Evolutionary conservation across 768 basidiomycete species (phyloP).

Genomic region (Amanita polypyramis): DNA sequence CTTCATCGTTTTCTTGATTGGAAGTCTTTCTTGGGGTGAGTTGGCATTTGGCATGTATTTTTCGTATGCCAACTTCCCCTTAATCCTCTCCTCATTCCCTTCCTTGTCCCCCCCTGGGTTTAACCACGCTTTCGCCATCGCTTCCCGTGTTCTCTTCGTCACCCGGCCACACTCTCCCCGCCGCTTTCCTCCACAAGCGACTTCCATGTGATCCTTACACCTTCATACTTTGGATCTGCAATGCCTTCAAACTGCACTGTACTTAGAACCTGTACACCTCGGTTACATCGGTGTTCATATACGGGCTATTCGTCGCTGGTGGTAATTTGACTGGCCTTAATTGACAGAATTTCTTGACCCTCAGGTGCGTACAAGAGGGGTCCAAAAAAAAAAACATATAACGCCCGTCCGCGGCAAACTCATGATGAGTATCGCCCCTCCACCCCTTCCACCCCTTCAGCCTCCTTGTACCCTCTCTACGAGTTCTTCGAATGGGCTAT

Average conservation of each 20-base stretch:
- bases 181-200: constrained; percentile 37
- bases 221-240: constrained; percentile 73
- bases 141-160: constrained; percentile 17
- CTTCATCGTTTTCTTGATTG: constrained; percentile 24
- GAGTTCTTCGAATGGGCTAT: constrained; percentile 21
- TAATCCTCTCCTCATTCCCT: constrained; percentile 10
- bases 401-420: no score
- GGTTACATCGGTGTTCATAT: no score
- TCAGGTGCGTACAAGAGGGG: no score
- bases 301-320: no score
- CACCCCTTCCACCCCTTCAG: constrained; percentile 18
- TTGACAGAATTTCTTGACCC: no score
- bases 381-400: no score
- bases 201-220: constrained; percentile 51
- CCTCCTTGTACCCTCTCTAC: constrained; percentile 24
- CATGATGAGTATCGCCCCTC: no score
- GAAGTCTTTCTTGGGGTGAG: constrained; percentile 6
- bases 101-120: constrained; percentile 10
- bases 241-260: no score
- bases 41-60: constrained; percentile 5
- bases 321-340: no score
- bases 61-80: constrained; percentile 3
- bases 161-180: constrained; percentile 16
- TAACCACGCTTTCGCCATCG: constrained; percentile 10
- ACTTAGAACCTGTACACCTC: no score